phyloP scores from a whole-genome alignment of 73 alveolate species.

The Stentor roeselii region DNA sequence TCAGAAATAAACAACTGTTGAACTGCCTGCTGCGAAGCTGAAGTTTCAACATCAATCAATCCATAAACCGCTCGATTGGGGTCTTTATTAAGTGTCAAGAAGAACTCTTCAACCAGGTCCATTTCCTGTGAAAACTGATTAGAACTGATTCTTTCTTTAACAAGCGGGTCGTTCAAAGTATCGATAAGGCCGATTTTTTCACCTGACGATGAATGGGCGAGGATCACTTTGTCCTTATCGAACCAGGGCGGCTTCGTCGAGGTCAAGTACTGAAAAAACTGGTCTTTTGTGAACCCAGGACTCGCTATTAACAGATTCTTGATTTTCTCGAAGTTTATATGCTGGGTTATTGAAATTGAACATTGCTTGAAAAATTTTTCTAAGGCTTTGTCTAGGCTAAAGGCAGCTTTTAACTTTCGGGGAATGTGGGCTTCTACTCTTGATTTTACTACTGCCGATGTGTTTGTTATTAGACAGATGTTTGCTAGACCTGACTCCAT shows the following conservation, averaged over 20 bases:
- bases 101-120: constrained; percentile 63
- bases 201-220: constrained; percentile 78
- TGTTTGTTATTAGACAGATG: constrained; percentile 65
- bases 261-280: constrained; percentile 56
- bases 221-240: constrained; percentile 49
- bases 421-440: constrained; percentile 71
- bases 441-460: constrained; percentile 67
- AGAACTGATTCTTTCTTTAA: constrained; percentile 58
- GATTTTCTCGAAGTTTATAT: constrained; percentile 41
- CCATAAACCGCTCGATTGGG: constrained; percentile 74
- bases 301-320: constrained; percentile 72
- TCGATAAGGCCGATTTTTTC: constrained; percentile 75
- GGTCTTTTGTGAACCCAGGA: constrained; percentile 87
- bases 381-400: constrained; percentile 66
- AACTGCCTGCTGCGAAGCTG: constrained; percentile 64
- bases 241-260: constrained; percentile 42
- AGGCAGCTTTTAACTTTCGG: constrained; percentile 62
- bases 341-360: constrained; percentile 50
- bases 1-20: constrained; percentile 72
- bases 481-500: constrained; percentile 89
- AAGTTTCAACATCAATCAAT: constrained; percentile 50
- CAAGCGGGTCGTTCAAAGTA: constrained; percentile 57
- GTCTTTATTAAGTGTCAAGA: constrained; percentile 63
- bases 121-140: constrained; percentile 54
- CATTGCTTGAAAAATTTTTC: constrained; percentile 61